Conservation (phyloP, 805 yeast species). For the Lipomyces yamanashiensis region DNA sequence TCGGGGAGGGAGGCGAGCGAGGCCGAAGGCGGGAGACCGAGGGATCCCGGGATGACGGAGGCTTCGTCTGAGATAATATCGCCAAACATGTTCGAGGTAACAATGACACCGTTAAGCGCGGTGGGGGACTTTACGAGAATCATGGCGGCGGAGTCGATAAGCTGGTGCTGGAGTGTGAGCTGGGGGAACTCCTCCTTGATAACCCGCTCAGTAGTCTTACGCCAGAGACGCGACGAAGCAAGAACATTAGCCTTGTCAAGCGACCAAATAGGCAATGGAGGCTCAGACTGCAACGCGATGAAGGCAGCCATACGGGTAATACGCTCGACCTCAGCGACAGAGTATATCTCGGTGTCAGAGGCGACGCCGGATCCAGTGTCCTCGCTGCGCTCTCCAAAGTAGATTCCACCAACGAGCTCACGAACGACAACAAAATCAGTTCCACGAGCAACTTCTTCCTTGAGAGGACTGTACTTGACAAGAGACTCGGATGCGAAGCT, state of each 20-base stretch:
- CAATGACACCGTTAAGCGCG: conserved; percentile 85
- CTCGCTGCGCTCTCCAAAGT: conserved; percentile 94
- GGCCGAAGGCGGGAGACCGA: conserved; percentile 94
- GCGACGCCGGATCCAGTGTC: conserved; percentile 88
- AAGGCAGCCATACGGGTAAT: conserved; percentile 98
- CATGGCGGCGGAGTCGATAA: conserved; percentile 99
- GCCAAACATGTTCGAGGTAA: conserved; percentile 97
- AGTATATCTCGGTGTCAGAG: conserved; percentile 89
- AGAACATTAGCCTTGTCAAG: conserved; percentile 96
- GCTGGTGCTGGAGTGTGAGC: conserved; percentile 84
- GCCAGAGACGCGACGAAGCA: conserved; percentile 96
- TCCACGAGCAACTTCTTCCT: conserved; percentile 81
- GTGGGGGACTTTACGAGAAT: conserved; percentile 90
- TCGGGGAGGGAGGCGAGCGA: conserved; percentile 97
- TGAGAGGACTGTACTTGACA: conserved; percentile 85
- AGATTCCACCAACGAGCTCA: conserved; percentile 97
- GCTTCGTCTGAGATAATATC: conserved; percentile 98
- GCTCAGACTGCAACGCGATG: conserved; percentile 88
- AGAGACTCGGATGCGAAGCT: conserved; percentile 85
- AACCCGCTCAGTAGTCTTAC: conserved; percentile 86
- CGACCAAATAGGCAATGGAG: conserved; percentile 95
- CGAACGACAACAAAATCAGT: conserved; percentile 92
- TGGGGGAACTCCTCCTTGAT: conserved; percentile 89
- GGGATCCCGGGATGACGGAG: conserved; percentile 95
- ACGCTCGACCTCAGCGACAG: conserved; percentile 90